These are phyloP conservation scores for Aspergillus udagawae DNA, from an alignment of 2,329 filamentous ascomycete genomes.

Conservation along the genomic window DNA sequence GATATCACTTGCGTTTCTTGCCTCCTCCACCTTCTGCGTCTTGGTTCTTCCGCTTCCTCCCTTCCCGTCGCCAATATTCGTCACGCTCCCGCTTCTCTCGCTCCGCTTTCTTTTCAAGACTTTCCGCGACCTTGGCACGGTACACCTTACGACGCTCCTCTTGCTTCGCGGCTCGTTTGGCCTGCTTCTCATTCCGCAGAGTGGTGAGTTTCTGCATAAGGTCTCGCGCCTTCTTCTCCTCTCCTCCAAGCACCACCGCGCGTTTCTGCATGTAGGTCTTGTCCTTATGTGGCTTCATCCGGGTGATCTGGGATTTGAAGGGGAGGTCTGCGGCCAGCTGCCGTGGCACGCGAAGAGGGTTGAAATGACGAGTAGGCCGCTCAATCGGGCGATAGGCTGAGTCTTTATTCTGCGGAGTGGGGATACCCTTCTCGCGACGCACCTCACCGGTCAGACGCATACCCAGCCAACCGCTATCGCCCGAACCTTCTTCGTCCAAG, in stretches of 20 bases:
- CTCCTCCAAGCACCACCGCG: conserved; percentile 77
- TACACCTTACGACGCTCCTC: conserved; percentile 80
- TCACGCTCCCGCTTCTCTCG: conserved; percentile 88
- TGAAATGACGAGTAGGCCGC: conserved; percentile 66
- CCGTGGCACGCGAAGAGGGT: conserved; percentile 52
- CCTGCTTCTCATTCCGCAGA: conserved; percentile 82
- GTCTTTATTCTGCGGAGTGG: conserved; percentile 77
- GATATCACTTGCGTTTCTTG: conserved; percentile 40
- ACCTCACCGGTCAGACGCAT: conserved; percentile 96
- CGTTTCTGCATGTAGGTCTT: conserved; percentile 93
- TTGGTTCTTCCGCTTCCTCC: conserved; percentile 66
- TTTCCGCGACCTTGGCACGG: conserved; percentile 75
- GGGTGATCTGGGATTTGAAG: conserved; percentile 84
- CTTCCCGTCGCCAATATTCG: conserved; percentile 89
- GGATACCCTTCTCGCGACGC: conserved; percentile 68
- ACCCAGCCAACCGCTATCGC: conserved; percentile 62
- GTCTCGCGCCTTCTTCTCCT: conserved; percentile 84
- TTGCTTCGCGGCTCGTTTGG: conserved; percentile 78
- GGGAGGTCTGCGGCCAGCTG: conserved; percentile 71
- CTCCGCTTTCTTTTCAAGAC: conserved; percentile 77
- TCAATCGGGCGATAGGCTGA: conserved; percentile 71
- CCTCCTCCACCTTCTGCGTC: conserved; percentile 49
- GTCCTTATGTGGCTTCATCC: conserved; percentile 73
- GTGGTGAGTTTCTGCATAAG: conserved; percentile 92
- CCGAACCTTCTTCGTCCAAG: conserved; percentile 31